Base-by-base conservation (phyloP, 2,329 filamentous ascomycete species). In the Grosmannia huntii region DNA sequence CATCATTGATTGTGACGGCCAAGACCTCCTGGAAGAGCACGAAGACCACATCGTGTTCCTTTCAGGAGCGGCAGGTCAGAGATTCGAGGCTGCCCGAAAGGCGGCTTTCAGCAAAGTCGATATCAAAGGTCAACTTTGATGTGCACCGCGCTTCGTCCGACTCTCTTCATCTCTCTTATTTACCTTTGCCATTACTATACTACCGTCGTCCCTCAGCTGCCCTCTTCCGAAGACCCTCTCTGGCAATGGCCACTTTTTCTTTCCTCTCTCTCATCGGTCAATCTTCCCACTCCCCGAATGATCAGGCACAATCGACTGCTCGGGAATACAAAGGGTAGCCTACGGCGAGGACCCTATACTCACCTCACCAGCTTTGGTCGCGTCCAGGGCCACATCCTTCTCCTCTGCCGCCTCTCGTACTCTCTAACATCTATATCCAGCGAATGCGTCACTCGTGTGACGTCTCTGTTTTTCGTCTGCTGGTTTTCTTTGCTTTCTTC, bases 111-210 rank as follows among this genome's bases (percentile, higher is more conserved):
- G 83, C 68, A 86, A 85, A 69, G 87, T 97, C 77, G 91, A 97
- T 75, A 95, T 97, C 77, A 96, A 97, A 76, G 91, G 92, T 68
- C 92, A 97, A 75, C 95, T 96, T 69, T 94, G 76, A 86, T 52
- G 31, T 14, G 25, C 52, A 33, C 28, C 28, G 5, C 28, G 28
- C 53, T 25, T 36, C 36, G 44, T 56, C 44, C 27, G 53, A 55
- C 52, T 38, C 5, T 55, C 51, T 36, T 28, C 55, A n/a, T 49
- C 11, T 57, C 49, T 51, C 41, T 48, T 57, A 54, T 50, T 51
- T 27, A 44, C 49, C 49, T 27, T 10, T 51, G 16, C 10, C 19
- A 41, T 16, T 14, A 21, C 48, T n/a, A 9, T 16, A 36, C 19
- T 28, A 3, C 23, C 41, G n/a, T 44, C 41, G 1, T 44, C 41